Conservation (phyloP, 1,284 basidiomycete species). For the Vanrija pseudolonga region DNA sequence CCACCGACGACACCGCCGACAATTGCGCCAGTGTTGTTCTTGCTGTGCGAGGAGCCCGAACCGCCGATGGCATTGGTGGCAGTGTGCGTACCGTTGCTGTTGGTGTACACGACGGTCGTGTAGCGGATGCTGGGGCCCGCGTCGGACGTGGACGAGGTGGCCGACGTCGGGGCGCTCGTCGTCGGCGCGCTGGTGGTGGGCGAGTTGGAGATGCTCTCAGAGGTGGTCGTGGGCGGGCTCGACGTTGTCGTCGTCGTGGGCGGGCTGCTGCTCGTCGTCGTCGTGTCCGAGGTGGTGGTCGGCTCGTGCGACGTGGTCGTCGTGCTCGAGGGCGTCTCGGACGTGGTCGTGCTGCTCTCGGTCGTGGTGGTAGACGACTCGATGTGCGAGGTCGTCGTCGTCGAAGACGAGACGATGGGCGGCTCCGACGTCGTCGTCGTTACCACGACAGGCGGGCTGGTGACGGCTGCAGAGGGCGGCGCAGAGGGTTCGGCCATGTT, state of each 20-base stretch:
- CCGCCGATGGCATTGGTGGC: not conserved
- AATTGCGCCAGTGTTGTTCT: slow-evolving; percentile 43
- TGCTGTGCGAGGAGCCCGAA: not conserved
- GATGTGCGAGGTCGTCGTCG: not conserved
- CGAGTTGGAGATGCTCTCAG: too few species aligned
- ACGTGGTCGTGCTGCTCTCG: slow-evolving; percentile 6
- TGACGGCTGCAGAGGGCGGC: slow-evolving; percentile 1
- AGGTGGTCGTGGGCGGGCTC: not conserved
- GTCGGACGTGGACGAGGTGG: not conserved
- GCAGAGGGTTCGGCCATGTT: not conserved
- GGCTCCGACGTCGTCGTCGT: slow-evolving; percentile 1
- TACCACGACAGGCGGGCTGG: slow-evolving; percentile 9
- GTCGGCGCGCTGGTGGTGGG: not conserved
- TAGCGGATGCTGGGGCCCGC: not conserved
- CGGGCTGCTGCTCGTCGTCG: slow-evolving; percentile 4
- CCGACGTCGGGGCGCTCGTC: not conserved
- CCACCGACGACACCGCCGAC: slow-evolving; percentile 51
- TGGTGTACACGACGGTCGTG: not conserved
- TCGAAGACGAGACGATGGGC: not conserved
- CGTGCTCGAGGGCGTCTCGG: not conserved
- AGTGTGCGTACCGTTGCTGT: not conserved
- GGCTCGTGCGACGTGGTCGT: slow-evolving; percentile 1
- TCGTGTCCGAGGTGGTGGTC: slow-evolving; percentile 3
- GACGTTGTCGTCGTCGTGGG: not conserved
- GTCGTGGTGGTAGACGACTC: slow-evolving; percentile 1